A percentile compares a stretch with the other conserved stretches of the same genome.
phyloP scores from a whole-genome alignment of 2,329 filamentous ascomycete genomes.

The Aspergillus neotritici region DNA sequence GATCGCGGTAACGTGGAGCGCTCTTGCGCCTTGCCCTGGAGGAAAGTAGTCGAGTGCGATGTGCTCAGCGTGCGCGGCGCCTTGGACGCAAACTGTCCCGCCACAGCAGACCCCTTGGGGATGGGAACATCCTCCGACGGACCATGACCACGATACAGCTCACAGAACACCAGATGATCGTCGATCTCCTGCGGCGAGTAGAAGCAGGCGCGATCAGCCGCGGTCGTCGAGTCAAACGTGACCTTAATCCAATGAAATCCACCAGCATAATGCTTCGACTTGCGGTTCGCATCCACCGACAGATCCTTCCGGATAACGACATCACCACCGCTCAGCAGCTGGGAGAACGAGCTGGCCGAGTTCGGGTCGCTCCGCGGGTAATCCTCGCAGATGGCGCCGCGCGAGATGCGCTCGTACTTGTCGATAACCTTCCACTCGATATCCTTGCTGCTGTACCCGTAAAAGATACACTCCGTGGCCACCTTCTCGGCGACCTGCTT shows the following conservation, averaged over 20 bases:
- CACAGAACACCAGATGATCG: constrained; percentile 65
- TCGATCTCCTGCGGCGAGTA: constrained; percentile 67
- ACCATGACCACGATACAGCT: constrained; percentile 61
- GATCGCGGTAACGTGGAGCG: constrained; percentile 36
- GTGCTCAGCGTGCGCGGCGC: constrained; percentile 31
- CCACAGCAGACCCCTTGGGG: constrained; percentile 41
- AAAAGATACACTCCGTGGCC: constrained; percentile 74
- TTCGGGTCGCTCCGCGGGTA: constrained; percentile 80
- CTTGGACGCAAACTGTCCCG: constrained; percentile 22
- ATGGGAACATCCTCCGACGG: constrained; percentile 61
- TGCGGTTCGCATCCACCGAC: constrained; percentile 65
- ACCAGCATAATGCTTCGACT: constrained; percentile 75
- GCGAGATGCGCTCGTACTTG: constrained; percentile 78
- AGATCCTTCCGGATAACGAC: constrained; percentile 63
- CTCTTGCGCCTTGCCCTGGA: constrained; percentile 28
- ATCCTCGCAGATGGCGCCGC: constrained; percentile 81
- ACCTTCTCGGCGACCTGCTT: constrained; percentile 42
- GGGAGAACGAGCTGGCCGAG: constrained; percentile 62
- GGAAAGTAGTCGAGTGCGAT: constrained; percentile 32
- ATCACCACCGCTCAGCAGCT: constrained; percentile 67
- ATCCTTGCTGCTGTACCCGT: constrained; percentile 69
- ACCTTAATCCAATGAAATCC: constrained; percentile 90
- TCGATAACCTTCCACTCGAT: constrained; percentile 76
- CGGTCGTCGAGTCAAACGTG: constrained; percentile 69
- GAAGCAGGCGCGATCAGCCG: constrained; percentile 63